Evolutionary conservation across 2,329 filamentous ascomycete genomes (phyloP), one percentile per base, ranked within the genome.

Genomic region (Periconia digitata): DNA sequence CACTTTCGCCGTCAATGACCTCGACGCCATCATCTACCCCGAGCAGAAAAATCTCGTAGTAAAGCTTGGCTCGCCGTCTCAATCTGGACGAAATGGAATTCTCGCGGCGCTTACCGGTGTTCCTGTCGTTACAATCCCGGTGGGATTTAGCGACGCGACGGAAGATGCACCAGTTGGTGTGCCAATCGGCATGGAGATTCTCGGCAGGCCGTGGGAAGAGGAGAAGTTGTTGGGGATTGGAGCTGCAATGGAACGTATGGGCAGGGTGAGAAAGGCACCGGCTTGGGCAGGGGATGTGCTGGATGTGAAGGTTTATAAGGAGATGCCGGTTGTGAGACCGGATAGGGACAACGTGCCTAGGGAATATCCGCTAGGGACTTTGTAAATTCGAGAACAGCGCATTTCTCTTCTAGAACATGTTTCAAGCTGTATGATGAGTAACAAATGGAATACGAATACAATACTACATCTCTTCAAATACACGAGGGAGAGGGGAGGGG

Each of bases 11-110:
- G 47, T 59, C 0, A 70, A 82, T 52, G 50, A 65, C 0, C 72
- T 87, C 13, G 79, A 85, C 59, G 83, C 79, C 0, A 57, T 86
- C 29, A 77, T 85, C 56, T 87, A 86, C 64, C 84, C 84, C 0
- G 79, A 86, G 60, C 84, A 87, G 58, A 79, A 78, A 59, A 85
- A 85, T 45, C 76, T 86, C 1, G 81, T 84, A 6, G 82, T 85
- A 2, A 76, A 77, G 39, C 65, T 85, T 20, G 83, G 82, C 3
- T 76, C 77, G 1, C 72, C 78, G 0, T 79, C 76, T 0, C 84
- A 87, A 66, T 71, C 71, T n/a, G 83, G 83, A 1, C 73, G 84
- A 2, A 87, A 83, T 54, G 80, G 80, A 2, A 79, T 82, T 40
- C 59, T 82, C 1, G 80, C 79, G 2, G 79, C 80, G 0, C 59